Evolutionary conservation across 768 basidiomycete species (phyloP), one percentile per base, ranked within the genome.

Genomic region (Tylopilus balloui): DNA sequence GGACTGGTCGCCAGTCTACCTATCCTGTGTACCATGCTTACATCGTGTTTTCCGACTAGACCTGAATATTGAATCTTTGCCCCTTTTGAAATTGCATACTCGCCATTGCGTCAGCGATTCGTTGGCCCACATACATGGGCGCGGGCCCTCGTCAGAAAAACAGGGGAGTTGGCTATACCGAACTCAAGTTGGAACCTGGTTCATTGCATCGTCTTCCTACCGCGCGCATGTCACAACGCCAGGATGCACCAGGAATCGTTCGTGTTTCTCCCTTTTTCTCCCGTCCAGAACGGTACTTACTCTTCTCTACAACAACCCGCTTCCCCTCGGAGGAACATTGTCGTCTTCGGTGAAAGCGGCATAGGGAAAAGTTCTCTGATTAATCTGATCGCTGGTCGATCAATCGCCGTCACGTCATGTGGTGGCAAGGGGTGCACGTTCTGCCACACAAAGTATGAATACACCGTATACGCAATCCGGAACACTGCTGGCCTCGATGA

Each of bases 401-500:
- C 56, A 71, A 71, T 59, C 25, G 72, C 72, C 24, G 42, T 43
- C 0, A 62, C 65, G 17, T 72, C 71, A 4, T 67, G 62, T 42
- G 56, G 55, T 40, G 68, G 61, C 9, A 57, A 54, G 19, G 69
- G 71, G 4, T 70, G 65, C 52, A 74, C 73, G 21, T 69, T 69
- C 38, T 41, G 55, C 10, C 62, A 66, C 45, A 47, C 47, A 39
- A 50, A 57, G 7, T 64, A 69, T 60, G 48, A 56, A 27, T 52
- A 49, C 45, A 24, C 38, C 15, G 0, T 69, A n/a, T n/a, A 61
- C 48, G 56, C 57, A 21, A 45, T 72, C 25, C 65, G 70, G 63
- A 73, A 74, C 45, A 74, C 72, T 3, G 60, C 65, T 10, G 73
- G 73, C 9, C 66, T 74, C 7, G 63, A 71, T 42, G 73, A 75